Conservation (phyloP, 1,139 yeast species). For the Debaryomyces robertsiae region DNA sequence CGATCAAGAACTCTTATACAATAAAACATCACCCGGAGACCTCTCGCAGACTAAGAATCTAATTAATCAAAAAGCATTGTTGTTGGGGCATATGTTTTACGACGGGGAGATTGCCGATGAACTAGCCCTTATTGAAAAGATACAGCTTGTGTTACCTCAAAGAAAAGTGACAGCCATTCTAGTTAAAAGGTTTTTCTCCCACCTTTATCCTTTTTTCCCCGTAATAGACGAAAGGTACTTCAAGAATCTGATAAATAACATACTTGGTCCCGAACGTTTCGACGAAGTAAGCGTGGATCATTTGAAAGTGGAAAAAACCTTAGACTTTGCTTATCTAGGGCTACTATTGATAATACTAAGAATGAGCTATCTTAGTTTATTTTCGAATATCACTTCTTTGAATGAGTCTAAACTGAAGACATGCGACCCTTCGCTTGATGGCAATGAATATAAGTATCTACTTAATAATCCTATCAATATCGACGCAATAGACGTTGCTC, state of each 20-base stretch:
- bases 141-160: slow-evolving; percentile 46
- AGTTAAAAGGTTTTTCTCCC: slow-evolving; percentile 45
- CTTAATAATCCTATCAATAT: slow-evolving; percentile 33
- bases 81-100: slow-evolving; percentile 33
- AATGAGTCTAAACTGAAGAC: slow-evolving; percentile 31
- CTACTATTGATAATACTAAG: slow-evolving; percentile 30
- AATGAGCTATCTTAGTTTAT: slow-evolving; percentile 33
- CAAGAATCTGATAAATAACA: slow-evolving; percentile 19
- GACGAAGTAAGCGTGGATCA: slow-evolving; percentile 20
- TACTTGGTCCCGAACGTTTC: slow-evolving; percentile 27
- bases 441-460: slow-evolving; percentile 28
- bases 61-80: slow-evolving; percentile 26
- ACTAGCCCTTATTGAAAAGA: slow-evolving; percentile 31
- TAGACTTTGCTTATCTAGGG: slow-evolving; percentile 40
- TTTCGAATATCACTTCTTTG: slow-evolving; percentile 32
- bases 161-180: slow-evolving; percentile 48
- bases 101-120: slow-evolving; percentile 27
- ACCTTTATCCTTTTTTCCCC: slow-evolving; percentile 50
- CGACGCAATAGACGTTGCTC: slow-evolving; percentile 39
- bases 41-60: not conserved
- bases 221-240: slow-evolving; percentile 45
- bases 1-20: not conserved
- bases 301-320: slow-evolving; percentile 27
- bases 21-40: not conserved
- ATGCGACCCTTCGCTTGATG: slow-evolving; percentile 25